These are phyloP conservation scores for Alternaria rosae DNA, from an alignment of 2,329 filamentous ascomycete species.

Conservation along the genomic window DNA sequence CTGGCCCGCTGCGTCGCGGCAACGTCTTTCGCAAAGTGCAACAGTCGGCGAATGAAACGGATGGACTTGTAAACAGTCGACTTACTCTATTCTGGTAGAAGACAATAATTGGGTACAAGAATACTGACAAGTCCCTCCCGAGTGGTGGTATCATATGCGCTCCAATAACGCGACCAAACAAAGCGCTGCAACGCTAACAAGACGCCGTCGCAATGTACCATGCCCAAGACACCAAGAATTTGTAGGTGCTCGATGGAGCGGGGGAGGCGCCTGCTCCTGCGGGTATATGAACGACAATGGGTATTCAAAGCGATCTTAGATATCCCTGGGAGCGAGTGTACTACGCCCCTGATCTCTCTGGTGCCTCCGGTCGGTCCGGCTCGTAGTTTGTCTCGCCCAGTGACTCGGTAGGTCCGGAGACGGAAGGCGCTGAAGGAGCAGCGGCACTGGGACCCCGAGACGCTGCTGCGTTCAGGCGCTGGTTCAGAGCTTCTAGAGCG, in stretches of 20 bases:
- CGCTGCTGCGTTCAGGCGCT: slow-evolving; percentile 86
- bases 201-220: not conserved
- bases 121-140: slow-evolving; percentile 23
- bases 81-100: slow-evolving; percentile 30
- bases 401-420: slow-evolving; percentile 43
- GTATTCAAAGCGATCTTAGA: not conserved
- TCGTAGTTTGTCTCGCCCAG: slow-evolving; percentile 53
- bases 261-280: not conserved
- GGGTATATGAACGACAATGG: not conserved
- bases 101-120: slow-evolving; percentile 25
- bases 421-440: slow-evolving; percentile 47
- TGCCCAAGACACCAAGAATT: not conserved
- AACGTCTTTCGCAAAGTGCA: slow-evolving; percentile 11
- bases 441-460: slow-evolving; percentile 54
- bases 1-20: slow-evolving; percentile 19
- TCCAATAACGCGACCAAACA: slow-evolving; percentile 16
- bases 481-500: slow-evolving; percentile 89
- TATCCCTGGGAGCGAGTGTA: not conserved
- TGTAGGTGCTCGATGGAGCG: not conserved
- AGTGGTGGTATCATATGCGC: slow-evolving; percentile 33
- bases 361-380: slow-evolving; percentile 49
- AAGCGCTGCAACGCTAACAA: slow-evolving; percentile 12
- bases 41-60: slow-evolving; percentile 8
- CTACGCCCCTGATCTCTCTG: slow-evolving; percentile 32
- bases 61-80: slow-evolving; percentile 10